These are phyloP conservation scores for Didymella glomerata DNA, from an alignment of 2,329 filamentous ascomycete genomes.

Conservation along the genomic window DNA sequence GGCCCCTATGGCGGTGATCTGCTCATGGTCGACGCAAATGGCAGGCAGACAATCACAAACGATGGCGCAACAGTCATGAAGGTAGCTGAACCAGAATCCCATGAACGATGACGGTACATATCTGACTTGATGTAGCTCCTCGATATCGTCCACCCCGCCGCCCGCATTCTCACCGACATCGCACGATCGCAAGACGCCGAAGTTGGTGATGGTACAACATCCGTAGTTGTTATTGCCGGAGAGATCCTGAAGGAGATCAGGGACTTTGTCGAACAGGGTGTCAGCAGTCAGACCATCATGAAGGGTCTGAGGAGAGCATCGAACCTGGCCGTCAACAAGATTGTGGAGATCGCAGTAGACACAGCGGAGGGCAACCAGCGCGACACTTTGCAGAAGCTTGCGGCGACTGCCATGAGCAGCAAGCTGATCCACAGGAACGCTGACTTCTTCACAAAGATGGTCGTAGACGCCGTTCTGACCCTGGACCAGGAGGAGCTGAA, in stretches of 20 bases:
- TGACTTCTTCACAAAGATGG: conserved; percentile 97
- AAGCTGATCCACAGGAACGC: conserved; percentile 99
- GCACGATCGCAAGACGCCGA: conserved; percentile 98
- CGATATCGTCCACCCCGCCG: conserved; percentile 97
- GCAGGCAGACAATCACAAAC: conserved; percentile 96
- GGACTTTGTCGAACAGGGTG: conserved; percentile 94
- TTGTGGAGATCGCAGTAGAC: conserved; percentile 94
- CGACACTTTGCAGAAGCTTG: conserved; percentile 88
- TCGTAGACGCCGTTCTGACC: conserved; percentile 93
- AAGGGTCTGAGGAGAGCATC: conserved; percentile 92
- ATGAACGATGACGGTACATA: not conserved
- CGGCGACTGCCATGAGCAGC: conserved; percentile 97
- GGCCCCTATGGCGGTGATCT: conserved; percentile 97
- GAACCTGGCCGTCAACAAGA: conserved; percentile 94
- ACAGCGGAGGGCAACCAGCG: conserved; percentile 83
- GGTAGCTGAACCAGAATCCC: conserved; percentile 58
- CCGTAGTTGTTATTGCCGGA: conserved; percentile 95
- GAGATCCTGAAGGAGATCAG: conserved; percentile 97
- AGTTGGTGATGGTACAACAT: conserved; percentile 97
- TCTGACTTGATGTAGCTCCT: conserved; percentile 71
- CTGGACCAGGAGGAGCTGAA: conserved; percentile 97
- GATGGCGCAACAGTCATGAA: conserved; percentile 99
- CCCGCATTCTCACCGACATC: conserved; percentile 96
- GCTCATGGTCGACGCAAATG: conserved; percentile 94
- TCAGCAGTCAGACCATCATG: conserved; percentile 97